A percentile compares a stretch with the other conserved stretches of the same genome.
phyloP scores from a whole-genome alignment of 768 basidiomycete species.

The Lentinus brumalis region DNA sequence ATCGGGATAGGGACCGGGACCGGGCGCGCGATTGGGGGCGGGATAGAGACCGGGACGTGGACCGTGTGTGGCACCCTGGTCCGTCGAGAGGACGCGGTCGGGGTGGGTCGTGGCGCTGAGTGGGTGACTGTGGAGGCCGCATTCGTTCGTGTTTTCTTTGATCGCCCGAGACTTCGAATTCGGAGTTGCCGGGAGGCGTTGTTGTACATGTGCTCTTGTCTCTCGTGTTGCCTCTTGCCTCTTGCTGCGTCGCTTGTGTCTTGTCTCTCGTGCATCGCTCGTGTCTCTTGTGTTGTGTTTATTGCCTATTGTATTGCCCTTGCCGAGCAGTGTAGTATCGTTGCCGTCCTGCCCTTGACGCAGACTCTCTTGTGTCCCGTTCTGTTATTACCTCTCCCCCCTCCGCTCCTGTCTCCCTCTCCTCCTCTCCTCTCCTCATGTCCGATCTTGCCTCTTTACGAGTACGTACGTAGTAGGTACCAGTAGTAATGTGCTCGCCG shows the following conservation, averaged over 20 bases:
- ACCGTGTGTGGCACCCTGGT: conserved; percentile 14
- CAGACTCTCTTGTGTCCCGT: too few relatives aligned
- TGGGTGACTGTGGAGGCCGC: neutral
- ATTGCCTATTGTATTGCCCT: neutral
- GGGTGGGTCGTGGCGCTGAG: conserved; percentile 10
- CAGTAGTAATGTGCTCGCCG: too few relatives aligned
- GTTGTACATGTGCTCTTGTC: neutral
- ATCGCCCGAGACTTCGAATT: neutral
- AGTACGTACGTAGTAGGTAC: too few relatives aligned
- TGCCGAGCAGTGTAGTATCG: too few relatives aligned
- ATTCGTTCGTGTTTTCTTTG: neutral
- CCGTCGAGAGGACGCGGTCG: conserved; percentile 16
- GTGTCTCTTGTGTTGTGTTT: neutral
- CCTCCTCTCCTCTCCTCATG: too few relatives aligned
- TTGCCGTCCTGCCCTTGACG: too few relatives aligned
- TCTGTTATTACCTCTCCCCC: too few relatives aligned
- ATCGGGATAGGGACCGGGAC: conserved; percentile 43
- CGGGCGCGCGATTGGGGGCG: conserved; percentile 29
- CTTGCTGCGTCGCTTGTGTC: neutral
- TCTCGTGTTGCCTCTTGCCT: neutral
- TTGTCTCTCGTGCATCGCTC: neutral
- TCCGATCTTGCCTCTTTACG: too few relatives aligned
- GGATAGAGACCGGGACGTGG: conserved; percentile 26
- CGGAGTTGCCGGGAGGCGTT: neutral
- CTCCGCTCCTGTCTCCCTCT: too few relatives aligned